Base-by-base conservation (phyloP, 1,139 yeast genomes). In the Suhomyces anneliseae region DNA sequence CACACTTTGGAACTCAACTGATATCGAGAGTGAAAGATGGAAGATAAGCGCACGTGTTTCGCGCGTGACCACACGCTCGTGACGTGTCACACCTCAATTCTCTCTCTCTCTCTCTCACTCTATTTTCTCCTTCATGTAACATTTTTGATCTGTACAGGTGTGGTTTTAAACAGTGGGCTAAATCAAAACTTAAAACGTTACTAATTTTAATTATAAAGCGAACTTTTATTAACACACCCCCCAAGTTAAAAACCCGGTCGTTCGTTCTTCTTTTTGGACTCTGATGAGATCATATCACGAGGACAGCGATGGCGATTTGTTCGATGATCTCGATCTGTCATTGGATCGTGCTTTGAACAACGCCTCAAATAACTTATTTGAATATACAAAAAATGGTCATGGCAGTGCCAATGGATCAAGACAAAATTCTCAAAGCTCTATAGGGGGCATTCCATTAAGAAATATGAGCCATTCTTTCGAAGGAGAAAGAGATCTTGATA, bases 321-420 rank as follows among this genome's bases (percentile, higher is more conserved):
- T 72, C 54, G 79, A 74, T 36, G 80, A 75, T 50, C 62, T 76
- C 46, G 81, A 76, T 45, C 59, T 56, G 40, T 70, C 79, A 27
- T 60, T 75, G 40, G 80, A 75, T 49, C 64, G 68, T 44, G 80
- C 80, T 9, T 62, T 75, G 50, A 62, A 70, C 51, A 64, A 68
- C 39, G 79, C 78, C 2, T 61, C 73, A 35, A 68, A 64, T 48
- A 69, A 64, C 46, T 50, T 68, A 41, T 64, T 64, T 49, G 51
- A 56, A 32, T 54, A 57, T 36, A 44, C 46, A 24, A 54, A 52
- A 36, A 42, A 42, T 33, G 52, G 50, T 27, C 34, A 38, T 24
- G 47, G 52, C 32, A 44, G 41, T 27, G 40, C 40, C 41, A 50
- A 38, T 37, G 55, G 48, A 32, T 55, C 64, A 10, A 57, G 65